phyloP scores from a whole-genome alignment of 495 filamentous ascomycete species.

The Massariosphaeria phaeospora region DNA sequence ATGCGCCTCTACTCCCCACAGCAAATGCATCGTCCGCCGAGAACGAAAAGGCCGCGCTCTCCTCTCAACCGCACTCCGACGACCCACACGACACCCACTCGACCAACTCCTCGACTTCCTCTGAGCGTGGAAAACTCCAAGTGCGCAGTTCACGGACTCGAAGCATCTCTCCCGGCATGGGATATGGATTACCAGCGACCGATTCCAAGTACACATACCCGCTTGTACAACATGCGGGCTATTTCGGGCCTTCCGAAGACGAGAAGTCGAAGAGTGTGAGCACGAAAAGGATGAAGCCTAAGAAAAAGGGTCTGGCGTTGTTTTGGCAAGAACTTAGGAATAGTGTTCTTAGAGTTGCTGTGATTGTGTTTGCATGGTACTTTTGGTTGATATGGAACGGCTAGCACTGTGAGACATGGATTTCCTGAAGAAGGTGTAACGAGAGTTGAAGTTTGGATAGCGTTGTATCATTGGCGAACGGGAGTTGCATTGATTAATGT shows the following conservation, averaged over 20 bases:
- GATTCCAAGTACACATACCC: constrained; percentile 27
- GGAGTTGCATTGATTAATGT: neutral
- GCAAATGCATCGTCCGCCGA: constrained; percentile 27
- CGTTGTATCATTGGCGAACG: no score
- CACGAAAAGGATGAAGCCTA: constrained; percentile 21
- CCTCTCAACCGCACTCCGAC: constrained; percentile 1
- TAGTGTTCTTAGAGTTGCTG: constrained; percentile 30
- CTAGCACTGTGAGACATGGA: constrained; percentile 13
- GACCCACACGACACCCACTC: neutral
- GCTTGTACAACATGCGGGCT: constrained; percentile 32
- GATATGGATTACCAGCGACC: constrained; percentile 27
- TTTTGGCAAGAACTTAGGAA: constrained; percentile 32
- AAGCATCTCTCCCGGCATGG: constrained; percentile 24
- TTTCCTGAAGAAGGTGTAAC: no score
- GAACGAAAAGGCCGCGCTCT: constrained; percentile 25
- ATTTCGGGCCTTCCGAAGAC: constrained; percentile 20
- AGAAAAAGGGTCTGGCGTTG: constrained; percentile 24
- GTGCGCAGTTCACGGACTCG: constrained; percentile 26
- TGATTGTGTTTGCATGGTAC: constrained; percentile 35
- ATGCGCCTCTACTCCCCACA: constrained; percentile 20
- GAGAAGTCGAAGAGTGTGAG: neutral
- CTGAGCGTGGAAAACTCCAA: constrained; percentile 22
- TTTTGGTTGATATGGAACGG: constrained; percentile 36
- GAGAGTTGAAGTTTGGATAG: neutral
- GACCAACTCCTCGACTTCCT: constrained; percentile 29